Percentiles rank a stretch among this genome's conserved stretches.
Conservation (phyloP, 1,284 basidiomycete species). For the Ustanciosporium gigantosporum region DNA sequence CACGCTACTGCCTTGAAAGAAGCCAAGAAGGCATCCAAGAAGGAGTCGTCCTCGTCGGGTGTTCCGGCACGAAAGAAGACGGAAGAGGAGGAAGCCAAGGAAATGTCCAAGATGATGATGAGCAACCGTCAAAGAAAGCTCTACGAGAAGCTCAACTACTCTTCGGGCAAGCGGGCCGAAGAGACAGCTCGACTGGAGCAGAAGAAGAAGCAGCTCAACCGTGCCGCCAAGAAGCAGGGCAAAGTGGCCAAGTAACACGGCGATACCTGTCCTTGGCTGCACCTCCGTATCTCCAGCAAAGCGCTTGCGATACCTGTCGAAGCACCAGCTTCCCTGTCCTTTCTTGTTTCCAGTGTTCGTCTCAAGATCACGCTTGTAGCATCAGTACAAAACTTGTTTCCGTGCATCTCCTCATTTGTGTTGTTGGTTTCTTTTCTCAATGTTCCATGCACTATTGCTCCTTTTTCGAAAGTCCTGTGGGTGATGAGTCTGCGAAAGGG, state of each 20-base stretch:
- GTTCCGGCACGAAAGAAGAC: slow-evolving; percentile 10
- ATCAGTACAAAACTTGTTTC: too few species aligned
- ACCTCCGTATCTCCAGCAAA: too few species aligned
- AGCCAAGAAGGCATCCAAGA: slow-evolving; percentile 46
- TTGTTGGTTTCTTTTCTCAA: too few species aligned
- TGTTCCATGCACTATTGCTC: too few species aligned
- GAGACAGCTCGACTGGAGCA: slow-evolving; percentile 65
- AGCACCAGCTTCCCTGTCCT: background rate
- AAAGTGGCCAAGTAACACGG: slow-evolving; percentile 14
- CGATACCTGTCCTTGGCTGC: background rate
- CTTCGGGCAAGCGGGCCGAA: slow-evolving; percentile 74
- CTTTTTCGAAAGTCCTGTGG: too few species aligned
- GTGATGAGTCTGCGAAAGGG: too few species aligned
- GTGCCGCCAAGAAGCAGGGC: slow-evolving; percentile 22
- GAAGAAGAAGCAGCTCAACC: slow-evolving; percentile 52
- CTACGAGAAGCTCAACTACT: slow-evolving; percentile 92
- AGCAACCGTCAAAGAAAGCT: slow-evolving; percentile 94
- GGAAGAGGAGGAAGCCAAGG: slow-evolving; percentile 72
- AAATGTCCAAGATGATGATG: slow-evolving; percentile 95
- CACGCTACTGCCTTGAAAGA: slow-evolving; percentile 47
- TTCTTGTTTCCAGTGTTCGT: too few species aligned
- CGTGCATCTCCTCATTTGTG: too few species aligned
- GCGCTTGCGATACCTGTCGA: too few species aligned
- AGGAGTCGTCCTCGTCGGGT: slow-evolving; percentile 55
- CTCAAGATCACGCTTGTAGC: too few species aligned